Conservation (phyloP, 179 eudicot species). For the Vitellaria paradoxa region DNA sequence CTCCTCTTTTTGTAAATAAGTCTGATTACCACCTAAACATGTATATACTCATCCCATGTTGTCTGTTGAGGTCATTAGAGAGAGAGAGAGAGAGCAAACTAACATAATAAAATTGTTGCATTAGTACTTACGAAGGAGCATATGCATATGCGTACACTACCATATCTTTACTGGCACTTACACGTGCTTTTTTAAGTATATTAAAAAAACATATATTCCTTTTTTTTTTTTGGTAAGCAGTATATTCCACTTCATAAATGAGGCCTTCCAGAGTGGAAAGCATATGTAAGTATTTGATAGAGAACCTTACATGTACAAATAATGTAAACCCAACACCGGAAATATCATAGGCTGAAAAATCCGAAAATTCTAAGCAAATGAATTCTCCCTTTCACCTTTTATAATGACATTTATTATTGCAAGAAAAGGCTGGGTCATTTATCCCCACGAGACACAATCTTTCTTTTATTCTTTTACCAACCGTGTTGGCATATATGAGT, state of each 20-base stretch:
- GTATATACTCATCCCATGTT: no score
- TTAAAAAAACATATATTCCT: no score
- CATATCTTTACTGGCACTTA: neutral
- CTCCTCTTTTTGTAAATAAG: no score
- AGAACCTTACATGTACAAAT: neutral
- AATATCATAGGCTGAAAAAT: constrained; percentile 7
- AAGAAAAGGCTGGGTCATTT: no score
- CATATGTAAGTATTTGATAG: neutral
- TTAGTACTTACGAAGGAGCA: neutral
- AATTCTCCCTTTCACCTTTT: neutral
- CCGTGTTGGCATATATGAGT: no score
- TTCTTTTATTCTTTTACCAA: neutral
- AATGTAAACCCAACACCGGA: constrained; percentile 1
- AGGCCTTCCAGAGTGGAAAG: neutral
- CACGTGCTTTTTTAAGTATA: neutral
- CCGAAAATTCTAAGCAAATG: neutral
- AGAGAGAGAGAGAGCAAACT: neutral
- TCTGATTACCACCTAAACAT: no score
- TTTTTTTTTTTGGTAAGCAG: neutral
- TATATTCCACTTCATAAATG: neutral
- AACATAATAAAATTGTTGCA: neutral
- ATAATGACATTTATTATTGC: no score
- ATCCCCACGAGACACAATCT: neutral
- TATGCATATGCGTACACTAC: neutral
- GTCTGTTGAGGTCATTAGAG: no score